Conservation (phyloP, 2,329 filamentous ascomycete genomes). For the Fusarium vanettenii region DNA sequence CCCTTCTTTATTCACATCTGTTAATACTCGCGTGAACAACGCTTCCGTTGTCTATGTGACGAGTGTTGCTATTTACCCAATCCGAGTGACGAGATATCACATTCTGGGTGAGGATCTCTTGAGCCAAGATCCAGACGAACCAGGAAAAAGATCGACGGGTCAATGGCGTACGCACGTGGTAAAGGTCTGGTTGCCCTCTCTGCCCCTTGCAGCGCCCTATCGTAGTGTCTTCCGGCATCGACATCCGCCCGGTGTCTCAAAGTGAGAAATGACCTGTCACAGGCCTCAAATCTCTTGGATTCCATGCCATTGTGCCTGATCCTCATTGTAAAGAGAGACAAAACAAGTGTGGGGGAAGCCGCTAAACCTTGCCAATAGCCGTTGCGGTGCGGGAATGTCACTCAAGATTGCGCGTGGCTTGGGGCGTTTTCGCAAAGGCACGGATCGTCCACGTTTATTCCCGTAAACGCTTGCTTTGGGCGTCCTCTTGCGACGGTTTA, state of each 20-base stretch:
- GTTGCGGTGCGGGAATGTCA: conserved; percentile 3
- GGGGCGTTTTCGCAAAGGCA: conserved; percentile 8
- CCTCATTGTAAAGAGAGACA: background rate
- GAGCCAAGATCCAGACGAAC: background rate
- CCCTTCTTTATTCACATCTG: background rate
- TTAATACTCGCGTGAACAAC: background rate
- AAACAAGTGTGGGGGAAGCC: background rate
- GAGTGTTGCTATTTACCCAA: background rate
- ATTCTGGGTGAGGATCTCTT: background rate
- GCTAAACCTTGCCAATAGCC: background rate
- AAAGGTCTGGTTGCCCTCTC: background rate
- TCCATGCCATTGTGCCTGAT: background rate
- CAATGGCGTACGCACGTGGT: background rate
- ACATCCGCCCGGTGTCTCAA: background rate
- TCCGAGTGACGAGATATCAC: background rate
- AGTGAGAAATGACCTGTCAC: background rate
- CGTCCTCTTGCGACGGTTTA: background rate
- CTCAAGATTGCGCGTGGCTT: background rate
- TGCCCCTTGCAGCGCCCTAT: background rate
- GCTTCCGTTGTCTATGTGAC: background rate
- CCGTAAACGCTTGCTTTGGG: background rate
- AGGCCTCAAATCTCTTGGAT: background rate
- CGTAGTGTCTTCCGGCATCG: background rate
- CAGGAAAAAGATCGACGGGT: background rate
- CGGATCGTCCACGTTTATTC: conserved; percentile 20